phyloP scores from a whole-genome alignment of 2,329 filamentous ascomycete genomes.

The Pyricularia sp. region DNA sequence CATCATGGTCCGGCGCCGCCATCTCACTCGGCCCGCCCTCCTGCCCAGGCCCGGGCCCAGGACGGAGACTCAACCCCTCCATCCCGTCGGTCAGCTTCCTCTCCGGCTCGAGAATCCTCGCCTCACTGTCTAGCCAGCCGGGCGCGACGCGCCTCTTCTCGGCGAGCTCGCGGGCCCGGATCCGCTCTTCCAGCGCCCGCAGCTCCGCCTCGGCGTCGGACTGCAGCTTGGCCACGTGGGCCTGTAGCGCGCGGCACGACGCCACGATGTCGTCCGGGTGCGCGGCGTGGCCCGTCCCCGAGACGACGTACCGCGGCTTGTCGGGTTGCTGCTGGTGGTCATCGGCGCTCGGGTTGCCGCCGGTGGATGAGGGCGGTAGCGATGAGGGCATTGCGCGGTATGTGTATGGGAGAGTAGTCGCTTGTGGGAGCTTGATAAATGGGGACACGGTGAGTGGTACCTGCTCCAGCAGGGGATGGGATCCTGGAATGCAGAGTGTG shows the following conservation, averaged over 20 bases:
- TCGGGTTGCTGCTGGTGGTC: slow-evolving; percentile 8
- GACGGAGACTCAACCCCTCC: slow-evolving; percentile 16
- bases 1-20: slow-evolving; percentile 8
- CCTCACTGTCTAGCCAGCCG: slow-evolving; percentile 71
- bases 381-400: slow-evolving; percentile 86
- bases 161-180: slow-evolving; percentile 57
- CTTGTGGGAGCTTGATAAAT: slow-evolving; percentile 81
- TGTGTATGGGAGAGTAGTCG: slow-evolving; percentile 88
- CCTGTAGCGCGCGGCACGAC: slow-evolving; percentile 69
- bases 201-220: slow-evolving; percentile 60
- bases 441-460: slow-evolving; percentile 90
- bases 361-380: slow-evolving; percentile 63
- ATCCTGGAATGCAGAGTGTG: slow-evolving; percentile 36
- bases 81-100: slow-evolving; percentile 21
- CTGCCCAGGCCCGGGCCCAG: slow-evolving; percentile 6
- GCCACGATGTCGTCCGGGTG: slow-evolving; percentile 79
- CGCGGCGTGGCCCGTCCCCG: slow-evolving; percentile 68
- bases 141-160: slow-evolving; percentile 75
- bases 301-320: slow-evolving; percentile 68
- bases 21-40: slow-evolving; percentile 10
- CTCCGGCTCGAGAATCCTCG: slow-evolving; percentile 60
- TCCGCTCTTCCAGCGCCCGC: slow-evolving; percentile 58
- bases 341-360: slow-evolving; percentile 14
- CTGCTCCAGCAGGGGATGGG: slow-evolving; percentile 84
- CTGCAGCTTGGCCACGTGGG: slow-evolving; percentile 62